Conservation (phyloP, 208 protist genomes). For the Wallacemonas collosoma region DNA sequence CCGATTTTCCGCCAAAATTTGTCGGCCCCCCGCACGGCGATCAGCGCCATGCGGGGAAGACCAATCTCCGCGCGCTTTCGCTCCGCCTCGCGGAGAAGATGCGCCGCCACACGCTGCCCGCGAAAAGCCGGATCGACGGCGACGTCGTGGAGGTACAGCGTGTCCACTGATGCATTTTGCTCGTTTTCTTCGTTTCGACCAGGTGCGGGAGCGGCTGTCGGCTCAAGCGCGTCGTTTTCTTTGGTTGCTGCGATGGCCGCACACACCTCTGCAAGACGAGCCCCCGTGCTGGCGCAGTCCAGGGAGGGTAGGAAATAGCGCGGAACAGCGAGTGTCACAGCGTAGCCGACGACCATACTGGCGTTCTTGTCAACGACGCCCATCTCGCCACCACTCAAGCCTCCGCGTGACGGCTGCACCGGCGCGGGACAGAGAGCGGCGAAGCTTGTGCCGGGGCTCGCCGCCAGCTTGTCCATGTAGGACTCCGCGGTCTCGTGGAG, state of each 20-base stretch:
- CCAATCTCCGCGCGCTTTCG: slow-evolving; percentile 9
- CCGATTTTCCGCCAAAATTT: slow-evolving; percentile 26
- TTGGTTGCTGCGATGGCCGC: background rate
- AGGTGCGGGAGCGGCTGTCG: background rate
- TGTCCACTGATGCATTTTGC: slow-evolving; percentile 7
- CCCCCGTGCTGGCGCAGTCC: background rate
- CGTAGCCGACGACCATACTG: slow-evolving; percentile 22
- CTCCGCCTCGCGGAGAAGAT: slow-evolving; percentile 18
- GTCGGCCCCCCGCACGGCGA: slow-evolving; percentile 28
- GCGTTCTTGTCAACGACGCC: background rate
- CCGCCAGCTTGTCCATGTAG: slow-evolving; percentile 25
- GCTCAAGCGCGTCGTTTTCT: background rate
- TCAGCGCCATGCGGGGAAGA: slow-evolving; percentile 28
- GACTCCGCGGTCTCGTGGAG: slow-evolving; percentile 22
- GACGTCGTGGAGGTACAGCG: slow-evolving; percentile 38
- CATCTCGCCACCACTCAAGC: background rate
- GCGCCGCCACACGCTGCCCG: slow-evolving; percentile 17
- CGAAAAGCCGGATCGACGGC: slow-evolving; percentile 30
- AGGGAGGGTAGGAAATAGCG: slow-evolving; percentile 20
- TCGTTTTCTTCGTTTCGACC: too few species aligned
- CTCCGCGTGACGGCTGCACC: background rate
- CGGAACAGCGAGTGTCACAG: slow-evolving; percentile 20
- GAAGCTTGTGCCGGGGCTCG: slow-evolving; percentile 26
- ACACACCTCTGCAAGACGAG: background rate
- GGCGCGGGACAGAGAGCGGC: slow-evolving; percentile 5